phyloP scores from a whole-genome alignment of 495 filamentous ascomycete species.

The Talaromyces thailandensis region DNA sequence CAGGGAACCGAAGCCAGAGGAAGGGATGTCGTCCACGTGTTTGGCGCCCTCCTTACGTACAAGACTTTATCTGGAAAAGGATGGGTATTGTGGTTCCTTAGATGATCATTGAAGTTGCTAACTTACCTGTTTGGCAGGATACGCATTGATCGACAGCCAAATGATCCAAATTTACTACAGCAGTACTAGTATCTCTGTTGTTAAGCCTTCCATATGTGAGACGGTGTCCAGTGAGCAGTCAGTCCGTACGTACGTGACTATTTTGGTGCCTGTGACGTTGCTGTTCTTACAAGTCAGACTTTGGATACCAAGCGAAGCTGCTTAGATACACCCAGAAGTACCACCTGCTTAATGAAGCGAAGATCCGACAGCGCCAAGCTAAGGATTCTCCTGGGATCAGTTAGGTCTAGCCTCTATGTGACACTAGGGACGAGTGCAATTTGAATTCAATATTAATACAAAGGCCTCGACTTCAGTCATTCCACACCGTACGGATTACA shows the following conservation, averaged over 20 bases:
- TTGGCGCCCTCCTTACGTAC: not conserved
- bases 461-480: not conserved
- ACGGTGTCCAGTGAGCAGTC: not conserved
- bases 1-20: not conserved
- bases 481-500: not conserved
- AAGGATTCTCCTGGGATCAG: not conserved
- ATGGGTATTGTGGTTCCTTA: not conserved
- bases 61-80: not conserved
- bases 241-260: not conserved
- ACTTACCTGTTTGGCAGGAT: not conserved
- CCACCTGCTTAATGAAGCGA: not conserved
- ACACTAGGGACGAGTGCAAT: not conserved
- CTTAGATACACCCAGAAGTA: not conserved
- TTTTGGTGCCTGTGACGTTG: not conserved
- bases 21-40: conserved; percentile 2
- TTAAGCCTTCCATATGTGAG: not conserved
- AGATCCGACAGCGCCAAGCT: not conserved
- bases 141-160: not conserved
- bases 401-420: not conserved
- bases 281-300: not conserved
- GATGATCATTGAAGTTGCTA: not conserved
- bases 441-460: not conserved
- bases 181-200: not conserved
- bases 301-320: not conserved
- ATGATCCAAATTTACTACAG: not conserved